Base-by-base conservation (phyloP, 805 yeast genomes). In the Ogataea thermomethanolica region DNA sequence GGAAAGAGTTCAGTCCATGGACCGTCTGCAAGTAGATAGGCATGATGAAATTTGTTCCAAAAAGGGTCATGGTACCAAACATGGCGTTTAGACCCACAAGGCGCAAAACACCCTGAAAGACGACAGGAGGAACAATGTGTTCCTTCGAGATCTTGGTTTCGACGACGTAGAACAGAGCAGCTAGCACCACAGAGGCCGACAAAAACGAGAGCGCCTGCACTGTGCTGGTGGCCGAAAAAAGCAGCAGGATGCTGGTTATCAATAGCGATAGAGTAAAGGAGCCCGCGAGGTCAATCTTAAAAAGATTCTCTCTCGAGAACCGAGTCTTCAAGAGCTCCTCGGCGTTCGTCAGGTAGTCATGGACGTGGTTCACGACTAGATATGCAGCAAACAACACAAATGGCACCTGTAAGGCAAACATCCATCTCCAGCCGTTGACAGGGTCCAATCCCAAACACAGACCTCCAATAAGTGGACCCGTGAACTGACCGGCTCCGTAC, bases 381-480 rank as follows among this genome's bases (percentile, higher is more conserved):
- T 29, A 21, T 2, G 56, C 55, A 7, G 69, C 55, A 7, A 53
- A 15, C 24, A 59, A 45, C 14, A 69, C 54, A 30, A 65, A 48
- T 0, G 75, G 75, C 6, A 66, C 66, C 43, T 70, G 74, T 2
- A 62, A 40, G 0, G 60, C 56, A 53, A 70, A 70, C 68, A 69
- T 66, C 65, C 67, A 62, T 50, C 73, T 61, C 70, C 74, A 69
- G 5, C 74, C 74, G 41, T 63, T 56, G 6, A 57, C 51, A 5
- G 55, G 54, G 42, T 56, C 50, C n/a, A 50, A 6, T 1, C 61
- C 58, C 9, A 70, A 48, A 32, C 65, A 67, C 3, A 63, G 29
- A 1, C 73, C 71, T 29, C 74, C 75, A 37, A 69, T 50, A 14
- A 71, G 67, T 2, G 74, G 73, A 2, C 75, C 75, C 5, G 66